Percentiles rank a stretch among this genome's conserved stretches.
These are phyloP conservation scores for Marasmius sp. DNA, from an alignment of 1,284 basidiomycete species.

Conservation along the genomic window DNA sequence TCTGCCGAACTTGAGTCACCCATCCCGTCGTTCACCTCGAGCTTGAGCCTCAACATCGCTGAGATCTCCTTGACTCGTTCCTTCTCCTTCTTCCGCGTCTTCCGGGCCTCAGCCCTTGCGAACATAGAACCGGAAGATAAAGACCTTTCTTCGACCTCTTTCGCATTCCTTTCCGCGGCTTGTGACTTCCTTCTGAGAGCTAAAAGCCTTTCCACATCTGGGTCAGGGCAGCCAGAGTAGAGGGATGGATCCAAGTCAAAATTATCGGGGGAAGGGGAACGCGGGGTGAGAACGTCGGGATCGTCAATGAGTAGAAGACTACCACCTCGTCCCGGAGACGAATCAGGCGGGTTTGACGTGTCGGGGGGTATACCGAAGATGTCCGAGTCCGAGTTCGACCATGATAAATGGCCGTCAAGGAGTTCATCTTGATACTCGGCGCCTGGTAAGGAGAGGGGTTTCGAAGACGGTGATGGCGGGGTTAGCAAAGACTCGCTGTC, in stretches of 20 bases:
- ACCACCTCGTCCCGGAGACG: background rate
- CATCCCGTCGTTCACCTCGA: slow-evolving; percentile 26
- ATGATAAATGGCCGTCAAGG: background rate
- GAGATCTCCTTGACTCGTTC: slow-evolving; percentile 52
- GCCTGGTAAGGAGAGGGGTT: slow-evolving; percentile 4
- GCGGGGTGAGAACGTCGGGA: slow-evolving; percentile 37
- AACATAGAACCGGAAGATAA: slow-evolving; percentile 37
- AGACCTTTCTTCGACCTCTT: slow-evolving; percentile 33
- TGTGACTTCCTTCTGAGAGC: slow-evolving; percentile 39
- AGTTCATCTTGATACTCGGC: slow-evolving; percentile 1
- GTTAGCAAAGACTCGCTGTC: background rate
- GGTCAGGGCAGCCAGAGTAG: slow-evolving; percentile 36
- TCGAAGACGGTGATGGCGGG: slow-evolving; percentile 2
- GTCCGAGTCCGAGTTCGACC: background rate
- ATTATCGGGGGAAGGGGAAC: slow-evolving; percentile 47
- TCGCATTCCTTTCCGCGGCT: slow-evolving; percentile 39
- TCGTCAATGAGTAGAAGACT: slow-evolving; percentile 41
- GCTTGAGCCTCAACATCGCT: slow-evolving; percentile 48
- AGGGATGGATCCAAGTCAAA: slow-evolving; percentile 36
- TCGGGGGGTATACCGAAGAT: background rate
- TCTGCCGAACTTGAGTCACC: slow-evolving; percentile 7
- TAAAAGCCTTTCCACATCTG: slow-evolving; percentile 36
- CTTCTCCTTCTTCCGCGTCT: slow-evolving; percentile 46
- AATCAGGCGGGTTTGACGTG: background rate
- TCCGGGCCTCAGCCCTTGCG: slow-evolving; percentile 43